Evolutionary conservation across 2,329 filamentous ascomycete genomes (phyloP), one percentile per base, ranked within the genome.

Genomic region (Penicillium sp.): DNA sequence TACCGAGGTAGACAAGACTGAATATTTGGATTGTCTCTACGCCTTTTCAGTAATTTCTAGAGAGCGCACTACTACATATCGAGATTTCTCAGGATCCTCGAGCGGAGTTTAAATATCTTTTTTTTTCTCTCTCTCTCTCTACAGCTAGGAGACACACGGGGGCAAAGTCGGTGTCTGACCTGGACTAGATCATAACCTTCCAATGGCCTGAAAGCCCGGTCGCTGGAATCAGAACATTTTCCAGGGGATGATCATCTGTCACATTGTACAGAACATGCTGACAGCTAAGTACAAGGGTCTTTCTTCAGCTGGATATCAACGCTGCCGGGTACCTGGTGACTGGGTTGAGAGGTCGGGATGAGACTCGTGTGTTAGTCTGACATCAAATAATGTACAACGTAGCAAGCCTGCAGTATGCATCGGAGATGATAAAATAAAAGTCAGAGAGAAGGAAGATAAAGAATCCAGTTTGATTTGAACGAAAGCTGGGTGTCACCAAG

Each of bases 171-270:
- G 55, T 35, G 50, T 57, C 50, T 54, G 27, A 38, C 33, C 9
- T 38, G 38, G 56, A 21, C 56, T 21, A 15, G 15, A 58, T 50
- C 31, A 31, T 12, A 58, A 58, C 51, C 56, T 55, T 50, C 56
- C 56, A 58, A 58, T 58, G 35, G 38, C 31, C 45, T 33, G 31
- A 27, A 12, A 45, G 38, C 29, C 45, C 43, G 38, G n/a, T 55
- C 23, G 56, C 50, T 38, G 10, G 25, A 50, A 55, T 19, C 12
- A 10, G 13, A 58, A 58, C 19, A 27, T 19, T 27, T 17, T 4
- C 41, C 35, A 42, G 27, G 38, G 45, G 40, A 45, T 29, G 35
- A 17, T 37, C 50, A 54, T 57, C 27, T 54, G 42, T 21, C 27
- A 54, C 21, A 37, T 27, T 21, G 43, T 17, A 27, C 13, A 47